Evolutionary conservation across 768 basidiomycete genomes (phyloP), one percentile per base, ranked within the genome.

Genomic region (Boletus subparvulus): DNA sequence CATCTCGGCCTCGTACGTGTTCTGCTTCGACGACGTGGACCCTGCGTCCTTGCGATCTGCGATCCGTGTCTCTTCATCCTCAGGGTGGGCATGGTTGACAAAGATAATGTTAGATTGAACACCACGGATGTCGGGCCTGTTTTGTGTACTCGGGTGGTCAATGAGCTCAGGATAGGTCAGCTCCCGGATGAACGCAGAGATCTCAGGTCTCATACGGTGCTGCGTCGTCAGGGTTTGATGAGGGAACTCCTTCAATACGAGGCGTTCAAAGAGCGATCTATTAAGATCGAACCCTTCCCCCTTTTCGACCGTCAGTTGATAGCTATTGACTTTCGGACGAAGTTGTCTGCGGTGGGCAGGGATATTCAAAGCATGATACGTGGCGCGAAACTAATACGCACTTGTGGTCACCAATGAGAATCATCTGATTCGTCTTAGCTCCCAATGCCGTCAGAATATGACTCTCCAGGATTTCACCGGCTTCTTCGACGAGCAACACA

Each of bases 381-480:
- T 10, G 32, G 12, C 7, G 11, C 2, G 7, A 40, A 48, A 35
- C 6, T 3, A 48, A 12, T 4, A 51, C 63, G 9, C 70, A 88
- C 87, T 88, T 83, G 67, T 89, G 87, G 61, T 89, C 87, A 0
- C 87, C 87, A 26, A 89, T 89, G 17, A 89, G 73, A 55, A 88
- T 81, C 51, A 88, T 65, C 32, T 87, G 85, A 6, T 75, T 69
- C 1, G 80, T 81, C 1, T 73, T 59, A 10, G 58, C 55, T 0
- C 80, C 77, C n/a, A 88, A 66, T 0, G 87, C 80, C 0, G 85
- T 86, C 46, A 89, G 58, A 28, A 87, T 70, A 60, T 89, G 87
- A 54, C 83, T 84, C 65, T 88, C 85, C 14, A 89, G 62, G 39
- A 88, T 88, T 61, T 89, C 87, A 6, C 87, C 87, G 0, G 87